Evolutionary conservation across 176 grass and related monocot genomes (phyloP), one percentile per base, ranked within the genome.

Genomic region (Juncus effusus): DNA sequence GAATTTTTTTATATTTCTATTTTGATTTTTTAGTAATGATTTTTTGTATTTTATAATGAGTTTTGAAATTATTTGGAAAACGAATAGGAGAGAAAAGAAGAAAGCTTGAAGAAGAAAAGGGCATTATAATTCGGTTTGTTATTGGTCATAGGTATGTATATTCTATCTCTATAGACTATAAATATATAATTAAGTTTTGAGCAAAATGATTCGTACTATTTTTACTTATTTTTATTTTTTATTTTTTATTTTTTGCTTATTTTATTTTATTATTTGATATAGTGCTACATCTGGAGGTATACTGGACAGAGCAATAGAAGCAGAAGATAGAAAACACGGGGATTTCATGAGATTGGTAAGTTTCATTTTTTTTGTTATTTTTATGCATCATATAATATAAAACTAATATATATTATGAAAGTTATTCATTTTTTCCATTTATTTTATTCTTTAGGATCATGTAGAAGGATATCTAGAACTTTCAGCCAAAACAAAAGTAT

Each of bases 381-480:
- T 77, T 39, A 15, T 68, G 35, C 42, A 75, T n/a, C 35, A 13
- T 67, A 28, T 37, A 51, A 52, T 10, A 51, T 16, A 19, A 51
- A 60, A 41, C 12, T 28, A 54, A 28, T 44, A 10, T 8, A 56
- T 60, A 44, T 42, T 12, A 5, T 13, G 6, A 61, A 15, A 72
- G 51, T 58, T 12, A 37, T 51, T 38, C 71, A 37, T 56, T 40
- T 10, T 13, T 66, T 19, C 9, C 65, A 49, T 59, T 64, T 54
- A 36, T 47, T 59, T 14, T 16, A 70, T 68, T 14, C 16, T 59
- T 37, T 63, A 96, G 93, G 85, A 96, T 86, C 93, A 96, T 77
- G 82, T 96, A 6, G 93, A 96, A 75, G 93, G 93, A 49, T 96
- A 91, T 61, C 82, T 96, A 3, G 88, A 96, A 38, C 77, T 96